Evolutionary conservation across 306 rosid species (phyloP), one percentile per base, ranked within the genome.

Genomic region (Astragalus glycyphyllos): DNA sequence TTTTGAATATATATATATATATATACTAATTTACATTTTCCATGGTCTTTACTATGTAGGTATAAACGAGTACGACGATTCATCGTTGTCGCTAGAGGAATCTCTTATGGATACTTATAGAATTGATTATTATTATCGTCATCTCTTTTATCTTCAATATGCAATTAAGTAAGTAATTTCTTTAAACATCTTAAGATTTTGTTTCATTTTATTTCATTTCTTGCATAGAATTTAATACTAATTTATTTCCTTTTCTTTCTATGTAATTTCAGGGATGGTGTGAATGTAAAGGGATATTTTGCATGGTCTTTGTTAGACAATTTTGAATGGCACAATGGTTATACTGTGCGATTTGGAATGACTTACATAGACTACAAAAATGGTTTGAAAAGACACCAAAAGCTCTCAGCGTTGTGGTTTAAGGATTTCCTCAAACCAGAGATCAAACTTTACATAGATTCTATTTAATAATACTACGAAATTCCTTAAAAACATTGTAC

Each of bases 231-330:
- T 38, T 59, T 26, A 71, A 42, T 4, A 16, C 8, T 42, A 42
- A 42, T 0, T 42, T 57, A 20, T 13, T 34, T 47, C 0, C 4
- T 42, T 45, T 66, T 6, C 16, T 46, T 10, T 32, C 45, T 7
- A 14, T 69, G 15, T 50, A 31, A 40, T 26, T 6, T 11, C 47
- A 84, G 89, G 69, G 66, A 54, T 17, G 91, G 96, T 0, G 88
- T 65, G 2, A 86, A 81, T 7, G 96, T 89, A 23, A 74, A 74
- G 4, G 91, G 91, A 3, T 89, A 84, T 16, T 89, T 84, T 72
- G 87, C 86, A 54, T 89, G 96, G 96, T 86, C 91, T 4, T 51
- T 89, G 23, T 41, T 86, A 6, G 96, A 89, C 16, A 80, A 80
- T 23, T 86, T 82, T 47, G 91, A 84, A 75, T 89, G 89, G 91